Conservation (phyloP, 1,284 basidiomycete genomes). For the Trametes sp. region DNA sequence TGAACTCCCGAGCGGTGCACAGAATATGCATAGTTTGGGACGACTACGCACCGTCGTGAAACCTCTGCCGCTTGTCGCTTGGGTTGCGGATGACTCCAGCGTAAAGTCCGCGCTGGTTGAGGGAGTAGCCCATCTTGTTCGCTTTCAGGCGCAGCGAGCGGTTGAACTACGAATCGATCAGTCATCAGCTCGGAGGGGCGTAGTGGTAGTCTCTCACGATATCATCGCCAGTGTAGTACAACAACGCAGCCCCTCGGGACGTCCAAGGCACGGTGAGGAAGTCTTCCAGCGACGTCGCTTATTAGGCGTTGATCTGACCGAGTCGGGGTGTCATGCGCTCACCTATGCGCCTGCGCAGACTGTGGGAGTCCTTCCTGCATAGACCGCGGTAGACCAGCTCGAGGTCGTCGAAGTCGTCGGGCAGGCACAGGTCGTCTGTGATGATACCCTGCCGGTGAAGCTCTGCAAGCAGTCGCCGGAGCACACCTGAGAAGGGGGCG, state of each 20-base stretch:
- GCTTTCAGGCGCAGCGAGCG: conserved; percentile 88
- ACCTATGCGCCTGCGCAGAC: conserved; percentile 77
- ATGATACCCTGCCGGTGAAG: conserved; percentile 70
- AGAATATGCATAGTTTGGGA: background rate
- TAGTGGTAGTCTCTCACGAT: conserved; percentile 59
- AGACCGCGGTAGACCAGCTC: conserved; percentile 86
- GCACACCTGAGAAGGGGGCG: conserved; percentile 58
- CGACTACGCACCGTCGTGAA: conserved; percentile 64
- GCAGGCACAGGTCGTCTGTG: conserved; percentile 79
- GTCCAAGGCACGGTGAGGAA: conserved; percentile 82
- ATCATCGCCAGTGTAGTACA: conserved; percentile 92
- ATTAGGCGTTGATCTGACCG: background rate
- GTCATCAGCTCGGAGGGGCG: background rate
- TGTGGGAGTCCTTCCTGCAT: conserved; percentile 52
- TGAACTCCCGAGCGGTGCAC: background rate
- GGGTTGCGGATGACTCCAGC: conserved; percentile 76
- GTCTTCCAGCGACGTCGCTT: conserved; percentile 45
- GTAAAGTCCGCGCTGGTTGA: conserved; percentile 88
- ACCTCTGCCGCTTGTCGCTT: conserved; percentile 63
- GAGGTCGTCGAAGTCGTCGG: conserved; percentile 69
- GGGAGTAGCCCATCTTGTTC: conserved; percentile 78
- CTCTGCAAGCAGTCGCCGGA: conserved; percentile 61
- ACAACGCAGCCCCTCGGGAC: conserved; percentile 80
- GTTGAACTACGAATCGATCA: conserved; percentile 72
- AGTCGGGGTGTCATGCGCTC: conserved; percentile 31